Evolutionary conservation across 2,329 filamentous ascomycete species (phyloP).

Genomic region (Fusarium scirpi): DNA sequence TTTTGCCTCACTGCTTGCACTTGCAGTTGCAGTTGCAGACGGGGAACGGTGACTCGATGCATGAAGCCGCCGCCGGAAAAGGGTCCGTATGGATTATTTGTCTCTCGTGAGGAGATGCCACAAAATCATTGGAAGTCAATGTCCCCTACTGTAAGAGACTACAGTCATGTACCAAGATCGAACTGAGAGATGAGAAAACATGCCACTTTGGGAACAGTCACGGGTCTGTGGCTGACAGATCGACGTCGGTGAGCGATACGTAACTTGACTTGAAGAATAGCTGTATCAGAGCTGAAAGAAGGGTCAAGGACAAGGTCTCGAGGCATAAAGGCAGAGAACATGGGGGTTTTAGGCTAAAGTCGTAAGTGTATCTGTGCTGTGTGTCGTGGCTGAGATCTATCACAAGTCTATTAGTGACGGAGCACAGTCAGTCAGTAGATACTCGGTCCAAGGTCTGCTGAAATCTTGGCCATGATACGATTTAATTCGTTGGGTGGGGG

Average conservation of each 20-base stretch:
- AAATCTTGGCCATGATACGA: slow-evolving; percentile 12
- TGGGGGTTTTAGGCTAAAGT: slow-evolving; percentile 27
- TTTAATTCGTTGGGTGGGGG: slow-evolving; percentile 10
- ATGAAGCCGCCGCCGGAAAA: slow-evolving; percentile 35
- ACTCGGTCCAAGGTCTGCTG: not conserved
- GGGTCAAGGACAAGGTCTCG: slow-evolving; percentile 10
- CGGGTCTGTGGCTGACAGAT: slow-evolving; percentile 42
- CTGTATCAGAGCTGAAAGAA: slow-evolving; percentile 1
- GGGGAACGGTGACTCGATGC: slow-evolving; percentile 31
- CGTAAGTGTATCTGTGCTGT: slow-evolving; percentile 7
- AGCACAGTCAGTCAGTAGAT: not conserved
- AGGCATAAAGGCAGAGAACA: not conserved
- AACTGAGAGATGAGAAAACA: slow-evolving; percentile 32
- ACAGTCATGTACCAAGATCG: not conserved
- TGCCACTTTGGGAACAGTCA: slow-evolving; percentile 38
- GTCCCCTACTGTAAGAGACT: not conserved
- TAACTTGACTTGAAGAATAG: not conserved
- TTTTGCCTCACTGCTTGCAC: not conserved
- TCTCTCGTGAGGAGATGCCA: slow-evolving; percentile 13
- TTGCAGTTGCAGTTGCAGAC: slow-evolving; percentile 9
- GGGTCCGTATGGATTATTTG: slow-evolving; percentile 23
- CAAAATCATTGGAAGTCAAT: slow-evolving; percentile 29
- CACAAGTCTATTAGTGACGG: slow-evolving; percentile 31
- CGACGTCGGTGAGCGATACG: slow-evolving; percentile 23
- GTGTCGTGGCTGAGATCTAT: slow-evolving; percentile 43